These are phyloP conservation scores for Apiospora hydei DNA, from an alignment of 2,329 filamentous ascomycete genomes.

Conservation along the genomic window DNA sequence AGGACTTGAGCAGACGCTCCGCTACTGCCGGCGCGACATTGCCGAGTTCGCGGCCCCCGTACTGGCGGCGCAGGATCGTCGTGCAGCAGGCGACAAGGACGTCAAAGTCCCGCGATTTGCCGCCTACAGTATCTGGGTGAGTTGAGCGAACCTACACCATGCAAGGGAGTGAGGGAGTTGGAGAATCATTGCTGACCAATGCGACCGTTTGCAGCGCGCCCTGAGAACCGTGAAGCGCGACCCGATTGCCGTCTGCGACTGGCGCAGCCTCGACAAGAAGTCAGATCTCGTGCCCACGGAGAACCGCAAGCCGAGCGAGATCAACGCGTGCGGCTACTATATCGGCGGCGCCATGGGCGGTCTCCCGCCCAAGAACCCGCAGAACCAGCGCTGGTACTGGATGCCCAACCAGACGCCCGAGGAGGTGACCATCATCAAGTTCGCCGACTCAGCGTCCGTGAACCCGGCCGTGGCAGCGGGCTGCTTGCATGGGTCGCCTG, in stretches of 20 bases:
- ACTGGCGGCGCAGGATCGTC: constrained; percentile 11
- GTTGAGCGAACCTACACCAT: background rate
- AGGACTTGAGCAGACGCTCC: constrained; percentile 19
- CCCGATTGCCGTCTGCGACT: constrained; percentile 19
- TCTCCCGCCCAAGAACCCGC: constrained; percentile 7
- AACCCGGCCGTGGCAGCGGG: constrained; percentile 1
- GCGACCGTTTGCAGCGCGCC: background rate
- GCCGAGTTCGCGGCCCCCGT: constrained; percentile 4
- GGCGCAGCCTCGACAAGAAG: constrained; percentile 20
- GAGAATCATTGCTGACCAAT: background rate
- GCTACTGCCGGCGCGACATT: constrained; percentile 20
- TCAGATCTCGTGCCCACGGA: background rate
- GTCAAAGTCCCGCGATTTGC: background rate
- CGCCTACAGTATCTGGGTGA: constrained; percentile 17
- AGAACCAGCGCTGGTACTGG: constrained; percentile 16
- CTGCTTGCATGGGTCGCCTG: constrained; percentile 17
- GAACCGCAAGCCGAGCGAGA: constrained; percentile 22
- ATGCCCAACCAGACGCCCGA: constrained; percentile 8
- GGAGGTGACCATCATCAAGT: constrained; percentile 14
- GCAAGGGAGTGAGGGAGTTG: background rate
- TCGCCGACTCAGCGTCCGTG: background rate
- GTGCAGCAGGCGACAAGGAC: background rate
- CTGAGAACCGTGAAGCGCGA: constrained; percentile 15
- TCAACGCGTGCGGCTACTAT: constrained; percentile 20
- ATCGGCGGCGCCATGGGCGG: constrained; percentile 22